Evolutionary conservation across 2,329 filamentous ascomycete genomes (phyloP).

Genomic region (Xylariaceae sp.): DNA sequence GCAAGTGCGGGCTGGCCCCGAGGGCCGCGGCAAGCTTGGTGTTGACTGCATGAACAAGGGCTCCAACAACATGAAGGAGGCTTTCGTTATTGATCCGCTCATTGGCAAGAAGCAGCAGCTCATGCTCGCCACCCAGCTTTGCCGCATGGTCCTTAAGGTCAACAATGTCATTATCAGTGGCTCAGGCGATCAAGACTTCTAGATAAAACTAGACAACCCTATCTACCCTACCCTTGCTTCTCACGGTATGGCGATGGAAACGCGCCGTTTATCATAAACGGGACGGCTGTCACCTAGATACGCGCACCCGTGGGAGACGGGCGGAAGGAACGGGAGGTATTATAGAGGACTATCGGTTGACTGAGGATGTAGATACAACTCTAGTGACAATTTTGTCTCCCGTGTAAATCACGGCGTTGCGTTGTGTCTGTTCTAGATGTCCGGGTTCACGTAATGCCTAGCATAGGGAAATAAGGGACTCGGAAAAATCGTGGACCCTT

Average conservation of each 20-base stretch:
- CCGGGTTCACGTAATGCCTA: too few species aligned
- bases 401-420: too few species aligned
- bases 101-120: constrained; percentile 98
- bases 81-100: constrained; percentile 96
- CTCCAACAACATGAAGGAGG: constrained; percentile 94
- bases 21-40: constrained; percentile 62
- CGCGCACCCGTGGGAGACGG: too few species aligned
- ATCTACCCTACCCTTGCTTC: neutral
- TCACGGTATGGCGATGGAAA: neutral
- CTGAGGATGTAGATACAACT: too few species aligned
- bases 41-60: constrained; percentile 98
- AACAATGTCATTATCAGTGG: constrained; percentile 95
- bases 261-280: neutral
- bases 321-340: too few species aligned
- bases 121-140: constrained; percentile 91
- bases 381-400: too few species aligned
- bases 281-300: neutral
- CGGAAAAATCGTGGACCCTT: too few species aligned
- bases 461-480: too few species aligned
- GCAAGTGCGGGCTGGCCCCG: constrained; percentile 69
- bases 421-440: too few species aligned
- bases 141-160: constrained; percentile 95
- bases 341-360: too few species aligned
- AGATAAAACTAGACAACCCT: constrained; percentile 32
- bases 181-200: constrained; percentile 82